These are phyloP conservation scores for Entomortierella parvispora DNA, from an alignment of 192 early-diverging fungal genomes.

Conservation along the genomic window DNA sequence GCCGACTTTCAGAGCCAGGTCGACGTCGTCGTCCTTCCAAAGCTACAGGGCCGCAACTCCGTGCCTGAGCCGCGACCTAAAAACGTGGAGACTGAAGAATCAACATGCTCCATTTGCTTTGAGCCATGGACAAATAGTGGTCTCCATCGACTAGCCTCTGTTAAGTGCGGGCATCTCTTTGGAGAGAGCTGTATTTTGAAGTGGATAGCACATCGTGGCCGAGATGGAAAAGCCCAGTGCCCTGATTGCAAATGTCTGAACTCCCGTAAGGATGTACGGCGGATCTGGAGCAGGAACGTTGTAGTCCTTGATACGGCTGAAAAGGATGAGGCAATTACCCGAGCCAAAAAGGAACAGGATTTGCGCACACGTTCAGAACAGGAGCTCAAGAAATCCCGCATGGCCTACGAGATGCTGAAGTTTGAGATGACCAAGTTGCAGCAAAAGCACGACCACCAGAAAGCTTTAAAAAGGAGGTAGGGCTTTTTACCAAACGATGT, in stretches of 20 bases:
- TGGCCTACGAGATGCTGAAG: constrained; percentile 45
- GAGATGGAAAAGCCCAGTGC: constrained; percentile 24
- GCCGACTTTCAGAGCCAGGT: constrained; percentile 35
- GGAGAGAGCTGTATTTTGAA: constrained; percentile 52
- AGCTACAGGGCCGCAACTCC: neutral
- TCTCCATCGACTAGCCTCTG: constrained; percentile 39
- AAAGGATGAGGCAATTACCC: constrained; percentile 21
- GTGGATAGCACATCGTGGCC: constrained; percentile 28
- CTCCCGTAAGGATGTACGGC: constrained; percentile 40
- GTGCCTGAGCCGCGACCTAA: constrained; percentile 35
- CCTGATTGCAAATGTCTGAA: constrained; percentile 50
- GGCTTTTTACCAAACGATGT: no score
- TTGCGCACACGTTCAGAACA: constrained; percentile 11
- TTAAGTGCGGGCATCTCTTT: constrained; percentile 52
- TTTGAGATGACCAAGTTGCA: constrained; percentile 31
- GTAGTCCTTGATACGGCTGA: constrained; percentile 40
- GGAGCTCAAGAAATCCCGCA: constrained; percentile 22
- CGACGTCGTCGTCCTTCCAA: constrained; percentile 10
- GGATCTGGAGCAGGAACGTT: constrained; percentile 48
- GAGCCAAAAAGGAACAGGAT: constrained; percentile 27
- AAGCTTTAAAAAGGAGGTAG: constrained; percentile 32
- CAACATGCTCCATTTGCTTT: constrained; percentile 49
- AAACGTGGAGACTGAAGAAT: constrained; percentile 41
- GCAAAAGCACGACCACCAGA: constrained; percentile 28
- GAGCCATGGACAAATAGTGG: constrained; percentile 52